Conservation (phyloP, 2,329 filamentous ascomycete species). For the Alternaria conjuncta region DNA sequence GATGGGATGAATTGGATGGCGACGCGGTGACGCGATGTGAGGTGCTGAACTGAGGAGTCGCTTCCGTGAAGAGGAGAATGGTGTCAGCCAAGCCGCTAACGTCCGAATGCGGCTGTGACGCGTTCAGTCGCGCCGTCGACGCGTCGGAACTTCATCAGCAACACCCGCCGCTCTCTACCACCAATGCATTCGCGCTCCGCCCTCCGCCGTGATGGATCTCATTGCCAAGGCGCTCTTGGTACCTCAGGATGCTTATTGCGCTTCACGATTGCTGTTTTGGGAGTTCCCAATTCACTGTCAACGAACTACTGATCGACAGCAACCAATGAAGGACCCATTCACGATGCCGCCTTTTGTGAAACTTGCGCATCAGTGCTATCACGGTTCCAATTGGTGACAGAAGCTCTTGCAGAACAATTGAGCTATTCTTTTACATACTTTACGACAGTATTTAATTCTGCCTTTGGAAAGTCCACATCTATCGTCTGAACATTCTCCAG, state of each 20-base stretch:
- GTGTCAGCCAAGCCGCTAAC: not conserved
- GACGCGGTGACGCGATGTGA: not conserved
- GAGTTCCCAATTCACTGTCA: not conserved
- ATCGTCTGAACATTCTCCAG: not conserved
- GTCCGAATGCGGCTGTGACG: not conserved
- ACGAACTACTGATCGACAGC: not conserved
- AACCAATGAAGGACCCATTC: not conserved
- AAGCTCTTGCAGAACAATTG: not conserved
- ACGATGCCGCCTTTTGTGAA: not conserved
- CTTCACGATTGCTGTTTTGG: rapidly evolving
- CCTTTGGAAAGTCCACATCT: no score
- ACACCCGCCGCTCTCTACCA: not conserved
- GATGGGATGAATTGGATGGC: not conserved
- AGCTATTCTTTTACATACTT: not conserved
- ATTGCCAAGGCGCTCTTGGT: no score
- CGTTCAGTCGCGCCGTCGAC: not conserved
- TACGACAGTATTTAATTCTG: not conserved
- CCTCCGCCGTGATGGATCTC: no score
- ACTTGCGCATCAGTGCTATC: not conserved
- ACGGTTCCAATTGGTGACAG: not conserved
- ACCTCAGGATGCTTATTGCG: not conserved
- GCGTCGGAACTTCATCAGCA: not conserved
- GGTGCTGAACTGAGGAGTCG: not conserved
- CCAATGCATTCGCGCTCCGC: not conserved
- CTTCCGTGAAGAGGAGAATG: not conserved